These are phyloP conservation scores for Clavulina sp. DNA, from an alignment of 768 basidiomycete genomes.

Conservation along the genomic window DNA sequence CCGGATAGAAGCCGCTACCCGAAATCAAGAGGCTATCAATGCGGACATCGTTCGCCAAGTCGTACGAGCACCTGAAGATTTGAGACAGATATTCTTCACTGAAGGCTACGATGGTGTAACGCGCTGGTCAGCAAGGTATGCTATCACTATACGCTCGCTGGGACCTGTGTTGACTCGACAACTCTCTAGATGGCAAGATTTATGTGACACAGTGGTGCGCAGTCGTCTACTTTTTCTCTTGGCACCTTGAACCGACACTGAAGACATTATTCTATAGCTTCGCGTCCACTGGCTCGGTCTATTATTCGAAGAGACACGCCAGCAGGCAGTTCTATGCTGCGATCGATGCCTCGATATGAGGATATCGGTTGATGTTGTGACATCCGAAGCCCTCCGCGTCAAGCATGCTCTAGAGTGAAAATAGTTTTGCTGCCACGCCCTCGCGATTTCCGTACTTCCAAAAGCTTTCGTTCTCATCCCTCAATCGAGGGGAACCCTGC, in stretches of 20 bases:
- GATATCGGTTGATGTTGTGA: background rate
- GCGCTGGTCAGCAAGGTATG: background rate
- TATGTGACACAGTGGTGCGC: background rate
- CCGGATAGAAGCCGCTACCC: slow-evolving; percentile 2
- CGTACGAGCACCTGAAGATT: background rate
- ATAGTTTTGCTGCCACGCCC: too few species aligned
- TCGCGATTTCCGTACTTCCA: too few species aligned
- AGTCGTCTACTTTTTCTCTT: too few species aligned
- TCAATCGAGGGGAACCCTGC: too few species aligned
- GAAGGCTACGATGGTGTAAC: background rate
- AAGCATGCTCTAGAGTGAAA: background rate
- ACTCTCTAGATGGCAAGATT: background rate
- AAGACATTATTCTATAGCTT: background rate
- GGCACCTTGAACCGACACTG: too few species aligned
- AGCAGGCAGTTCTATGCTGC: background rate
- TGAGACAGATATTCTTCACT: background rate
- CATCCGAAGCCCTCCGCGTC: background rate
- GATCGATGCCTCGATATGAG: background rate
- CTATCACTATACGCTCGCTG: background rate
- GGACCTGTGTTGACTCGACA: background rate
- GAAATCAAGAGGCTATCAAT: slow-evolving; percentile 22
- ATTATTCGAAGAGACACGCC: background rate
- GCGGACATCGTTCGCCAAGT: slow-evolving; percentile 21
- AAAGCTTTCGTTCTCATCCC: too few species aligned
- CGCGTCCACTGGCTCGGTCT: background rate